A percentile compares a stretch with the other conserved stretches of the same genome.
Evolutionary conservation across 1,284 basidiomycete genomes (phyloP).

Genomic region (Gymnopus androsaceus): DNA sequence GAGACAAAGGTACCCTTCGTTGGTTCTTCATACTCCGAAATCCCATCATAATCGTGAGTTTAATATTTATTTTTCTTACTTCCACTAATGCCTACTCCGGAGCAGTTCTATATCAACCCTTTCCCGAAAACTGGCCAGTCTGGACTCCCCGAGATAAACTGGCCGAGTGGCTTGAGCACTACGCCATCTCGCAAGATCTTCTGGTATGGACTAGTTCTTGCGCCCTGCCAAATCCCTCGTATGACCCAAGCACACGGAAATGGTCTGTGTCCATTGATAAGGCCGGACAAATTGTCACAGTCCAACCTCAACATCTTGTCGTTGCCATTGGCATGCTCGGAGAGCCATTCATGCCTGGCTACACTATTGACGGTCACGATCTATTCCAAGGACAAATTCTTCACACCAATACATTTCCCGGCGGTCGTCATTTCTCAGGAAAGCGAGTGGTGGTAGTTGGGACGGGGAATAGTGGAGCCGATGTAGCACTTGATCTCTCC

Average conservation of each 20-base stretch:
- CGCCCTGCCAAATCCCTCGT: constrained; percentile 27
- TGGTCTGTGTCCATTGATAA: constrained; percentile 36
- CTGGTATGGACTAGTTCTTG: constrained; percentile 36
- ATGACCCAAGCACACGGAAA: constrained; percentile 29
- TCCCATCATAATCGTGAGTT: constrained; percentile 37
- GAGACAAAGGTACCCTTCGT: constrained; percentile 51
- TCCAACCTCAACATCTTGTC: constrained; percentile 39
- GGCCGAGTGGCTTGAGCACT: constrained; percentile 41
- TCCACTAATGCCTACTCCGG: not conserved
- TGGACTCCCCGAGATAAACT: constrained; percentile 41
- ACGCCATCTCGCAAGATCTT: constrained; percentile 37
- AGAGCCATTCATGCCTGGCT: constrained; percentile 32
- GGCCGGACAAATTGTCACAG: constrained; percentile 26
- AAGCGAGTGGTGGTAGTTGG: constrained; percentile 41
- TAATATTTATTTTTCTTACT: not conserved
- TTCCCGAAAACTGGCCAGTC: constrained; percentile 37
- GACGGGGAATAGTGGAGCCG: constrained; percentile 40
- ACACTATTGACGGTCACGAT: constrained; percentile 25
- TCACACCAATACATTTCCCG: constrained; percentile 34
- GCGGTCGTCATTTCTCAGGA: constrained; percentile 23
- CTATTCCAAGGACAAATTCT: constrained; percentile 34
- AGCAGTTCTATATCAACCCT: constrained; percentile 44
- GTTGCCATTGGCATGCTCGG: constrained; percentile 40
- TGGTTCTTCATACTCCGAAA: constrained; percentile 48
- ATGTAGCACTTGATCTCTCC: constrained; percentile 39